Base-by-base conservation (phyloP, 768 basidiomycete genomes). In the Gelatoporia subvermispora region DNA sequence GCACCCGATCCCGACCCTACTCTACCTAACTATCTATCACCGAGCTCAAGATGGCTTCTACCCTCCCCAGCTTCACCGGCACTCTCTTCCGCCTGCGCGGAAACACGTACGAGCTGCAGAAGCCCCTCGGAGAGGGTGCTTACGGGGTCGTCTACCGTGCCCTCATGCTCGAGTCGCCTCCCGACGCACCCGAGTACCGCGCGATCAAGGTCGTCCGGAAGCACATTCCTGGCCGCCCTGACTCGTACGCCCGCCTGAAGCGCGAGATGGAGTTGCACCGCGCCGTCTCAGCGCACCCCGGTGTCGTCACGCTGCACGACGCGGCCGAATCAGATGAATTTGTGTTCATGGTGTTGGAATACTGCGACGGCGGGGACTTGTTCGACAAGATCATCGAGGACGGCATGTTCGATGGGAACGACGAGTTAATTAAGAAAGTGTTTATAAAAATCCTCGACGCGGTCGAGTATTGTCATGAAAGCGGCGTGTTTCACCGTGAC, bases 141-240 rank as follows among this genome's bases (percentile, higher is more conserved):
- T 98, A 93, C 64, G 95, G 95, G 41, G 82, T 91, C 55, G 94
- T 97, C 8, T 96, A 95, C 65, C 84, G 87, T 45, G 93, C 89
- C 15, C 73, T 85, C 45, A 85, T 88, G 36, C 45, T 54, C 18
- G 35, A 2, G 13, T 28, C 42, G 35, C 17, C 51, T 8, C 23
- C 41, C 4, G 49, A 53, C 49, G 52, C 55, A 10, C 52, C 59
- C 37, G 20, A 42, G n/a, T 3, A 28, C 28, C 35, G 49, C 25
- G 54, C 55, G 24, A 41, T 60, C 40, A 61, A 57, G 46, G 45
- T 60, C 55, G 38, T 60, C 41, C 47, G 47, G 20, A 60, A 55
- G 41, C 57, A 53, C 9, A 47, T 48, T 20, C 42, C 43, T 20
- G 34, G 16, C 11, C 2, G 42, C 2, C 40, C 56, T 8, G 38